Percentiles rank a stretch among this genome's conserved stretches.
phyloP scores from a whole-genome alignment of 805 yeast species.

The Kodamaea nitidulidarum region DNA sequence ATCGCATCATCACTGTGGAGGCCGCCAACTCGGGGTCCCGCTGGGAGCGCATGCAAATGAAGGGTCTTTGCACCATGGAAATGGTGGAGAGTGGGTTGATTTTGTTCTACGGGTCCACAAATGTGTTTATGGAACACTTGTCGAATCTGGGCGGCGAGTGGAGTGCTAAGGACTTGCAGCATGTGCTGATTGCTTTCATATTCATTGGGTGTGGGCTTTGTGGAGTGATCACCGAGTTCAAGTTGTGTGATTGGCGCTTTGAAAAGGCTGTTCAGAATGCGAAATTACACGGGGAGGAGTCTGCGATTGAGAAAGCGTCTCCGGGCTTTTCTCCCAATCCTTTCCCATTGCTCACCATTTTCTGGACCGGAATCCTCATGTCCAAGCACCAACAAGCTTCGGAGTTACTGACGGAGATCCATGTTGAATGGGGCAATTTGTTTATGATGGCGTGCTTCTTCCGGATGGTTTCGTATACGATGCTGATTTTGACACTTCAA shows the following conservation, averaged over 20 bases:
- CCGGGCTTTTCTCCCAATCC: constrained; percentile 91
- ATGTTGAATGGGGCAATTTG: constrained; percentile 88
- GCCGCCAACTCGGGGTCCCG: constrained; percentile 18
- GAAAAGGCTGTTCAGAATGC: constrained; percentile 30
- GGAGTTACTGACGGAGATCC: constrained; percentile 69
- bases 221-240: constrained; percentile 78
- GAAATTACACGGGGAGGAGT: not conserved
- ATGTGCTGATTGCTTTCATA: constrained; percentile 86
- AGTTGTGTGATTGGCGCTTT: constrained; percentile 58
- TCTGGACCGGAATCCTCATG: constrained; percentile 96
- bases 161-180: constrained; percentile 89
- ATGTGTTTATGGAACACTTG: constrained; percentile 86
- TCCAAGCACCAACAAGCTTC: constrained; percentile 91
- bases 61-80: constrained; percentile 71
- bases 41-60: constrained; percentile 38
- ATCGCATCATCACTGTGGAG: constrained; percentile 15
- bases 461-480: constrained; percentile 59
- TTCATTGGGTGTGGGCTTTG: constrained; percentile 89
- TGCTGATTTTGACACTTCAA: constrained; percentile 43
- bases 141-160: constrained; percentile 66
- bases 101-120: constrained; percentile 84
- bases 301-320: constrained; percentile 28
- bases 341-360: constrained; percentile 87
- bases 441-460: constrained; percentile 79
- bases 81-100: constrained; percentile 75